phyloP scores from a whole-genome alignment of 345 rosid species.

The Jatropha curcas region DNA sequence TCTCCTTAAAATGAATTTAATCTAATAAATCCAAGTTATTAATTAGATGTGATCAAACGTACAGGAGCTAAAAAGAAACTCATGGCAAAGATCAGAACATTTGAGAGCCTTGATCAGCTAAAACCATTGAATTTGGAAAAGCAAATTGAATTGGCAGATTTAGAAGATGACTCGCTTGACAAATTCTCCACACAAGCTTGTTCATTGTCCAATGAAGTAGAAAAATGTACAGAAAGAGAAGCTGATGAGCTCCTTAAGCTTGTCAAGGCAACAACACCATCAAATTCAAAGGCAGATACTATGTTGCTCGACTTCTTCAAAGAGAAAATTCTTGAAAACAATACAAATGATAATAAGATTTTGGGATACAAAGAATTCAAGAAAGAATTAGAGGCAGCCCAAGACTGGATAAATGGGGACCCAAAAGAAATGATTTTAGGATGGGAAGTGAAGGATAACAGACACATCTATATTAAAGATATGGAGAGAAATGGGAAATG shows the following conservation, averaged over 20 bases:
- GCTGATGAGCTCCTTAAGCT: slow-evolving; percentile 25
- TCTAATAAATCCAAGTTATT: neutral
- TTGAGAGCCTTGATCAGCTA: slow-evolving; percentile 43
- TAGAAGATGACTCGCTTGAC: slow-evolving; percentile 23
- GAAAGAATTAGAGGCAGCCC: slow-evolving; percentile 29
- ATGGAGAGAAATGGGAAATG: slow-evolving; percentile 49
- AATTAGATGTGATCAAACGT: neutral
- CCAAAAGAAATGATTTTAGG: slow-evolving; percentile 45
- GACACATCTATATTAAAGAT: slow-evolving; percentile 48
- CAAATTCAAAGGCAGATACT: slow-evolving; percentile 28
- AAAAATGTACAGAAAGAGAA: slow-evolving; percentile 6
- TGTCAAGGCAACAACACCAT: slow-evolving; percentile 12
- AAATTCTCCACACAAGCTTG: neutral
- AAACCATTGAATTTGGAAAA: slow-evolving; percentile 65
- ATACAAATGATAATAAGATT: neutral
- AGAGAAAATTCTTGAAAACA: slow-evolving; percentile 37
- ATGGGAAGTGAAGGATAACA: slow-evolving; percentile 56
- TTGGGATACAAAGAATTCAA: neutral
- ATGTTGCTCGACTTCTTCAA: slow-evolving; percentile 50
- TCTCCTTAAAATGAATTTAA: neutral
- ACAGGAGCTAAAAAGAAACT: slow-evolving; percentile 51
- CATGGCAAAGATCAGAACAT: slow-evolving; percentile 35
- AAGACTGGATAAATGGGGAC: slow-evolving; percentile 59
- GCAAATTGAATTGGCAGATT: slow-evolving; percentile 40
- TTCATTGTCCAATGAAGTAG: neutral